Evolutionary conservation across 164 flowering plant species (phyloP), one percentile per base, ranked within the genome.

Genomic region (Berberis thunbergii): DNA sequence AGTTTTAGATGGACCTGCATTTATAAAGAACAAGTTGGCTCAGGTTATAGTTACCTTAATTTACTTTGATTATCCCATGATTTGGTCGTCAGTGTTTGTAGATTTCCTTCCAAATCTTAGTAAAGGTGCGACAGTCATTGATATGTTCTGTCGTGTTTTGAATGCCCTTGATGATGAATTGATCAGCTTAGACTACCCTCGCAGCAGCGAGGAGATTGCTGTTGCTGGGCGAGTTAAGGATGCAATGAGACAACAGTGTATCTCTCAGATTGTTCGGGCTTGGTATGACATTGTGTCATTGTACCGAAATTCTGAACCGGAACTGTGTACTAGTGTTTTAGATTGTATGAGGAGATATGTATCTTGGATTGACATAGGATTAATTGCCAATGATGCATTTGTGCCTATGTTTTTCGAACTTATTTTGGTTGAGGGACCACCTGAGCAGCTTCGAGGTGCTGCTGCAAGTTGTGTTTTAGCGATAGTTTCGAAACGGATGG

Each of bases 201-300:
- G 96, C 4, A 79, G 67, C 48, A 56, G 76, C 0, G 95, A 89
- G 49, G 97, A 91, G 56, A 63, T 79, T 49, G 74, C 79, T 2
- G 82, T 74, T 40, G 85, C 97, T 0, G 77, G 66, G 11, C 73
- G 82, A 65, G 76, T 91, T 63, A 95, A 95, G 84, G 99, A 95
- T 80, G 87, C 92, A 39, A 95, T 95, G 97, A 87, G 99, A 78
- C 87, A 80, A 63, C 99, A 91, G 54, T 91, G 99, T 67, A 77
- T 91, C 41, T 58, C 83, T 46, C 94, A 86, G 83, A 88, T 95
- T 60, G 98, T 92, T 59, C 75, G 85, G 43, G 87, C 84, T 0
- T 95, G 97, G 91, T 95, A 88, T 67, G 91, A 91, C 68, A 83
- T 95, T 76, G 70, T 91, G 39, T 68, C 77, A 2, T 64, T 81